Evolutionary conservation across 495 filamentous ascomycete species (phyloP).

Genomic region (Penicillium bialowiezense): DNA sequence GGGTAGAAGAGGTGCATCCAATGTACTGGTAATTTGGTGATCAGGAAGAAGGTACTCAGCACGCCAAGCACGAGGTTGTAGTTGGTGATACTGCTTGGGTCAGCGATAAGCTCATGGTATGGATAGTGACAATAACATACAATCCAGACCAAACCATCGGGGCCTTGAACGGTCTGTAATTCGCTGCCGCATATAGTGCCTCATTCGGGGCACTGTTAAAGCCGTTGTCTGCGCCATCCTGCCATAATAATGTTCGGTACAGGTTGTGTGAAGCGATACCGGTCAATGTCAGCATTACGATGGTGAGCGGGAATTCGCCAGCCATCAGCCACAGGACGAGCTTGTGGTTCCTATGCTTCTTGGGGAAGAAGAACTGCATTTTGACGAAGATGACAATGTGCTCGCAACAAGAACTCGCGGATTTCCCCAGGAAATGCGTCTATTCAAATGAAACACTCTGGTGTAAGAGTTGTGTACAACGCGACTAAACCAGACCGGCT

Average conservation of each 20-base stretch:
- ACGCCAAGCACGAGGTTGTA: slow-evolving; percentile 83
- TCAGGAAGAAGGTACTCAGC: slow-evolving; percentile 53
- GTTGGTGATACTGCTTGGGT: slow-evolving; percentile 60
- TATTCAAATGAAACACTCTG: slow-evolving; percentile 6
- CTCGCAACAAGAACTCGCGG: neutral
- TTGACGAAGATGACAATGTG: slow-evolving; percentile 11
- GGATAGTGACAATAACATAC: slow-evolving; percentile 50
- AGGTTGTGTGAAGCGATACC: slow-evolving; percentile 77
- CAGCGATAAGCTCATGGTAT: neutral
- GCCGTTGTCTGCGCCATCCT: slow-evolving; percentile 71
- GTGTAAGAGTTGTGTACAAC: slow-evolving; percentile 12
- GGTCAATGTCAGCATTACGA: slow-evolving; percentile 73
- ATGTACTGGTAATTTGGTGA: slow-evolving; percentile 61
- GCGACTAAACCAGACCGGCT: slow-evolving; percentile 40
- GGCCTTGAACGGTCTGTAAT: slow-evolving; percentile 60
- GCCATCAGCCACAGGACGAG: slow-evolving; percentile 64
- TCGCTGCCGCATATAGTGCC: slow-evolving; percentile 72
- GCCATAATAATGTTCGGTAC: slow-evolving; percentile 78
- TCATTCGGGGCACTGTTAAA: slow-evolving; percentile 80
- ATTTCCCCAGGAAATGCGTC: neutral
- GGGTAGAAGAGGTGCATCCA: slow-evolving; percentile 73
- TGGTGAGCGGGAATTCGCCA: slow-evolving; percentile 64
- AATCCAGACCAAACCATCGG: slow-evolving; percentile 81
- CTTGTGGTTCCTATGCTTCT: slow-evolving; percentile 64
- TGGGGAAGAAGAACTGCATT: slow-evolving; percentile 37